These are phyloP conservation scores for Sphagnum magellanicum DNA, from an alignment of 228 moss, liverwort and hornwort genomes.

Conservation along the genomic window DNA sequence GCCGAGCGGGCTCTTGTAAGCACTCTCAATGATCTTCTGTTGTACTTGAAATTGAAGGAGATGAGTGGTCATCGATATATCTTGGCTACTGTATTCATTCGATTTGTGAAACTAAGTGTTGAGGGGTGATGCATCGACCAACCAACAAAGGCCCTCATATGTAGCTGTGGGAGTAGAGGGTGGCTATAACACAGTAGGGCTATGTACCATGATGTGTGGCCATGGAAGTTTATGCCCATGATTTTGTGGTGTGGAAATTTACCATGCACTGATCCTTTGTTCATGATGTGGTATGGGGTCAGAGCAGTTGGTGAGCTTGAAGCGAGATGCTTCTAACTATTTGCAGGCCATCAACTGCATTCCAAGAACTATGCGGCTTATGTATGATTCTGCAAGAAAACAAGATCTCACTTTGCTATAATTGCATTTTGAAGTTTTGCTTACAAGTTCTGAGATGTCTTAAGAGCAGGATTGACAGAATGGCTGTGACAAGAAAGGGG, in stretches of 20 bases:
- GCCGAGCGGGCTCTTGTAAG: slow-evolving; percentile 89
- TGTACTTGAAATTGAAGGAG: no score
- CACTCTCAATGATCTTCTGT: not conserved
- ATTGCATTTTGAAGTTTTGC: not conserved
- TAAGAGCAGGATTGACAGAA: no score
- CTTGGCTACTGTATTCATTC: no score
- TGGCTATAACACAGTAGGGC: no score
- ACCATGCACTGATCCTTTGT: not conserved
- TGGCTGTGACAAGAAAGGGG: not conserved
- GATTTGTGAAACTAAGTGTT: no score
- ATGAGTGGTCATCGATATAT: no score
- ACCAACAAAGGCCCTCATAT: no score
- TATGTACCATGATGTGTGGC: no score
- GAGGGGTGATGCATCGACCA: no score
- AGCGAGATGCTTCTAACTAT: slow-evolving; percentile 76
- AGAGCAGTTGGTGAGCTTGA: slow-evolving; percentile 65
- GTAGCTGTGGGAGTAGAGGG: no score
- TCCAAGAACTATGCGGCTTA: slow-evolving; percentile 80
- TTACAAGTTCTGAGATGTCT: not conserved
- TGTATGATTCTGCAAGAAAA: slow-evolving; percentile 34
- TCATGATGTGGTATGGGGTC: not conserved
- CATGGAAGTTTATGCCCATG: no score
- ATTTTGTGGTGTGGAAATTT: no score
- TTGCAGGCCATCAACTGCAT: slow-evolving; percentile 83
- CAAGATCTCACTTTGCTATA: not conserved